Percentiles rank a stretch among this genome's conserved stretches.
Conservation (phyloP, 306 rosid species). For the Pyrus communis region DNA sequence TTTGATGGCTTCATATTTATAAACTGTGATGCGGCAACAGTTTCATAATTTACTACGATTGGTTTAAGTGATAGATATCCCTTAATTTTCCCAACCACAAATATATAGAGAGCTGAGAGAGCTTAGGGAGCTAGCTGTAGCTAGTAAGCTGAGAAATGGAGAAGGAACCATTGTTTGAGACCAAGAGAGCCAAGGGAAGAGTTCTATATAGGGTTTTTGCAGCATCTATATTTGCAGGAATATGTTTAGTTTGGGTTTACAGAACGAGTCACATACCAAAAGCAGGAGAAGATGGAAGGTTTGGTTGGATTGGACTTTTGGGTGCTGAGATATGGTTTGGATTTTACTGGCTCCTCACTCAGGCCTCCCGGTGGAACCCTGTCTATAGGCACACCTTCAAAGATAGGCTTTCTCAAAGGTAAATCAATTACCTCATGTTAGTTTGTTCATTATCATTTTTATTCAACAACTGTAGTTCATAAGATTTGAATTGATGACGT, state of each 20-base stretch:
- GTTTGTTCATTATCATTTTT: no score
- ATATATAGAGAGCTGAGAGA: no score
- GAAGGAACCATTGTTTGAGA: constrained; percentile 46
- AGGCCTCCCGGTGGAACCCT: constrained; percentile 48
- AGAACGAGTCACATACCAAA: constrained; percentile 32
- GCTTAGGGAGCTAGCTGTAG: no score
- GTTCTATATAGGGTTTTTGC: constrained; percentile 26
- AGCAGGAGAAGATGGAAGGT: constrained; percentile 19
- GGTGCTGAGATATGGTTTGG: constrained; percentile 62
- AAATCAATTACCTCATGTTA: no score
- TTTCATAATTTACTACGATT: no score
- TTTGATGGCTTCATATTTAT: no score
- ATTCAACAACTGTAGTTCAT: no score
- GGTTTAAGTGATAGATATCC: no score
- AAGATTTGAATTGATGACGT: neutral
- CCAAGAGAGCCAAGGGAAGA: constrained; percentile 27
- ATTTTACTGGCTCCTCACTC: constrained; percentile 58
- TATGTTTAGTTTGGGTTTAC: constrained; percentile 41
- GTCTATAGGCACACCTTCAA: constrained; percentile 38
- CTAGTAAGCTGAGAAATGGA: constrained; percentile 5
- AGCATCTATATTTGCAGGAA: constrained; percentile 33
- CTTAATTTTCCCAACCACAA: no score
- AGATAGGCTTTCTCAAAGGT: constrained; percentile 51
- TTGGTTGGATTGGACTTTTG: constrained; percentile 49
- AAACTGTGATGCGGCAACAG: no score